Percentiles rank a stretch among this genome's conserved stretches.
These are phyloP conservation scores for Phylloporus scabripes DNA, from an alignment of 768 basidiomycete genomes.

Conservation along the genomic window DNA sequence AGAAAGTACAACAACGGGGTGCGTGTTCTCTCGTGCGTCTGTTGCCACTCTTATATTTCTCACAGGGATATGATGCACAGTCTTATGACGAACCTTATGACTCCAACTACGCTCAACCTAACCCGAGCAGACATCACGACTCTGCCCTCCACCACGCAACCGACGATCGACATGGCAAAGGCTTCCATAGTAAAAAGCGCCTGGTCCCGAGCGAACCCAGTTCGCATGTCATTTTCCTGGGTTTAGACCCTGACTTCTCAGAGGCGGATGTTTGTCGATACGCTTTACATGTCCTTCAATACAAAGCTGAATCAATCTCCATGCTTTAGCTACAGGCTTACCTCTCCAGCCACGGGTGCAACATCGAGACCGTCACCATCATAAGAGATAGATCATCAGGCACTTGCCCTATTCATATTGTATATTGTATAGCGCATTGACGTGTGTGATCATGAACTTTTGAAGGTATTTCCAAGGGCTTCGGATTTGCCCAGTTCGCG, in stretches of 20 bases:
- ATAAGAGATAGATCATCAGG: conserved; percentile 96
- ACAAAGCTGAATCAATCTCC: conserved; percentile 33
- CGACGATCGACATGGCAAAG: conserved; percentile 43
- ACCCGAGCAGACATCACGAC: conserved; percentile 27
- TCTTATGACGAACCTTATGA: conserved; percentile 46
- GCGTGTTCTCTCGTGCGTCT: conserved; percentile 22
- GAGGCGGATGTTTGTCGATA: conserved; percentile 81
- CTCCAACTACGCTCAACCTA: conserved; percentile 25
- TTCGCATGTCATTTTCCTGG: conserved; percentile 93
- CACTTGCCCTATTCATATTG: conserved; percentile 81
- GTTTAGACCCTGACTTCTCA: conserved; percentile 85
- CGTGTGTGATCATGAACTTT: conserved; percentile 60
- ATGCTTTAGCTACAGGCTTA: conserved; percentile 68
- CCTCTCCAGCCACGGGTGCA: conserved; percentile 65
- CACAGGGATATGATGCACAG: conserved; percentile 50
- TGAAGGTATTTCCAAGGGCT: conserved; percentile 90
- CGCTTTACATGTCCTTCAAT: conserved; percentile 32
- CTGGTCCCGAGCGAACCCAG: conserved; percentile 80
- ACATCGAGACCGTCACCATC: conserved; percentile 85
- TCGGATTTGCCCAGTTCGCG: conserved; percentile 94
- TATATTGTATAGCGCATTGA: conserved; percentile 64
- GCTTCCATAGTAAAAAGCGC: conserved; percentile 62
- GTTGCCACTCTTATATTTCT: conserved; percentile 6
- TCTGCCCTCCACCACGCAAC: conserved; percentile 44
- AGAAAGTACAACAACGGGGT: conserved; percentile 78